Percentiles rank a stretch among this genome's conserved stretches.
phyloP scores from a whole-genome alignment of 225 moss, liverwort and hornwort genomes.

The Asterella californica region DNA sequence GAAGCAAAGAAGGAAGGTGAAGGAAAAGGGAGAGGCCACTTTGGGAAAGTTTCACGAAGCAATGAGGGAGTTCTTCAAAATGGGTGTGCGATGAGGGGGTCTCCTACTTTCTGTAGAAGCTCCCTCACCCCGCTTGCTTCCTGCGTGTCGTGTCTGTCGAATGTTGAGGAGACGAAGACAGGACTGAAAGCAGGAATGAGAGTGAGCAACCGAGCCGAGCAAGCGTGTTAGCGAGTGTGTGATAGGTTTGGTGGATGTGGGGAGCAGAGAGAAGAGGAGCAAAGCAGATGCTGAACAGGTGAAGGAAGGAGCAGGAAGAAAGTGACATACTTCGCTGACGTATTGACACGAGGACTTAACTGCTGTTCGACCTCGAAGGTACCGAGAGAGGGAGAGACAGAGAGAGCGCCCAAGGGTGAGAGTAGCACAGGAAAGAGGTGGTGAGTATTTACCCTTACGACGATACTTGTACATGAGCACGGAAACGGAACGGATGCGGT shows the following conservation, averaged over 20 bases:
- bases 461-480: neutral
- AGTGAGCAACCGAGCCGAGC: slow-evolving; percentile 6
- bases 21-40: neutral
- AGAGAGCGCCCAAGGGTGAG: no score
- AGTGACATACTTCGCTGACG: neutral
- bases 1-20: neutral
- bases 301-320: neutral
- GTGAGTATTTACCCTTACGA: neutral
- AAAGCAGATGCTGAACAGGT: neutral
- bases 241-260: neutral
- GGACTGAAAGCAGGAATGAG: neutral
- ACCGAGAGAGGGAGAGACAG: neutral
- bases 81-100: slow-evolving; percentile 33
- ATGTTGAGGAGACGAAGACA: neutral
- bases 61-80: slow-evolving; percentile 26
- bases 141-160: neutral
- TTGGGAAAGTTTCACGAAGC: slow-evolving; percentile 16
- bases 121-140: slow-evolving; percentile 19
- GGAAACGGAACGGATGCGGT: neutral
- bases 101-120: slow-evolving; percentile 23
- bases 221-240: neutral
- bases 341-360: neutral
- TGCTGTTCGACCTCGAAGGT: neutral
- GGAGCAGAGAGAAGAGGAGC: neutral
- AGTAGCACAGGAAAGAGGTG: neutral